A percentile compares a stretch with the other conserved stretches of the same genome.
These are phyloP conservation scores for Davidsoniella eucalypti DNA, from an alignment of 2,329 filamentous ascomycete genomes.

Conservation along the genomic window DNA sequence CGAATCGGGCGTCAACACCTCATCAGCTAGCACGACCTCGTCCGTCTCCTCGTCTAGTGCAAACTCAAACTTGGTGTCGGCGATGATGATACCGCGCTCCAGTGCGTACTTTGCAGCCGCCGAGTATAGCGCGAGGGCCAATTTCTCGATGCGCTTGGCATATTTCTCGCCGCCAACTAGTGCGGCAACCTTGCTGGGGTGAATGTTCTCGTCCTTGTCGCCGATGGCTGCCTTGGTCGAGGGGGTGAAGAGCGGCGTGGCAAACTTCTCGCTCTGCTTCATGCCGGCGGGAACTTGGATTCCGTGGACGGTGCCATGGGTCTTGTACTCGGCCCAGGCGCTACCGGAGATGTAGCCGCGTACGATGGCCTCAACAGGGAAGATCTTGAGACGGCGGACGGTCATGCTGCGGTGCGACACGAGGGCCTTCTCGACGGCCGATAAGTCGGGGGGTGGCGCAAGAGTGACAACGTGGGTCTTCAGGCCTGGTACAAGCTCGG, in stretches of 20 bases:
- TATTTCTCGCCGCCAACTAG: conserved; percentile 20
- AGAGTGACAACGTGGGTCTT: conserved; percentile 36
- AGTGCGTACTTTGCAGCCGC: conserved; percentile 43
- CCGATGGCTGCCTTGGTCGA: conserved; percentile 73
- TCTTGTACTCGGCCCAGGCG: conserved; percentile 63
- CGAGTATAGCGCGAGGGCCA: conserved; percentile 21
- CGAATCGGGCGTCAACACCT: conserved; percentile 70
- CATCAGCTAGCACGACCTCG: conserved; percentile 41
- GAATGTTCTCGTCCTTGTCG: conserved; percentile 72
- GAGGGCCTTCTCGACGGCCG: conserved; percentile 29
- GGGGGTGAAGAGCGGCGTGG: conserved; percentile 51
- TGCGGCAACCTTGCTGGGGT: conserved; percentile 46
- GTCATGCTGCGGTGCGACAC: conserved; percentile 58
- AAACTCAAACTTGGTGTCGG: conserved; percentile 40
- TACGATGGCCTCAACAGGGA: conserved; percentile 69
- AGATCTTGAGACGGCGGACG: conserved; percentile 54
- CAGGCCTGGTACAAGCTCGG: conserved; percentile 28
- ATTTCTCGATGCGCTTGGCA: conserved; percentile 19
- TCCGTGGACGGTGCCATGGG: conserved; percentile 63
- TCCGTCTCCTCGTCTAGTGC: conserved; percentile 18
- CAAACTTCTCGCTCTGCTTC: conserved; percentile 52
- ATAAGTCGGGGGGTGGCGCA: conserved; percentile 22
- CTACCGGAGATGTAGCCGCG: conserved; percentile 78
- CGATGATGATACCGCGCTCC: conserved; percentile 23
- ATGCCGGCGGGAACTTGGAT: conserved; percentile 52